These are phyloP conservation scores for Dryadomyces sulphureus DNA, from an alignment of 2,329 filamentous ascomycete species.

Conservation along the genomic window DNA sequence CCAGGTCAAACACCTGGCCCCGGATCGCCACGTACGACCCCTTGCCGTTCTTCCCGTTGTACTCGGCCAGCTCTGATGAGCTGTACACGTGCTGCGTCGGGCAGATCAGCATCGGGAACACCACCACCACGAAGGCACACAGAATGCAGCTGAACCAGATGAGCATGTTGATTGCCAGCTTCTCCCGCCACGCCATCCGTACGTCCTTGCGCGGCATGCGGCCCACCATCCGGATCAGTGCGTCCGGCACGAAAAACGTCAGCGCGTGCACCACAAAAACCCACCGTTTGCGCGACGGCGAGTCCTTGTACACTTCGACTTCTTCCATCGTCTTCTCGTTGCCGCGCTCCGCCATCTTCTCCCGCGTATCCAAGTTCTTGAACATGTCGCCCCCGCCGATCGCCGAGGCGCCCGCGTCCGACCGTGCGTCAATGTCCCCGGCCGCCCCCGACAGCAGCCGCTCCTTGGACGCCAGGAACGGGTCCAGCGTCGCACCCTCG, in stretches of 20 bases:
- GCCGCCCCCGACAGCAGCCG: slow-evolving; percentile 39
- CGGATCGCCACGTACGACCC: slow-evolving; percentile 67
- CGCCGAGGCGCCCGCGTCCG: slow-evolving; percentile 83
- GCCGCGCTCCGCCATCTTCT: slow-evolving; percentile 89
- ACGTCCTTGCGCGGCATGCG: slow-evolving; percentile 88
- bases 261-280: slow-evolving; percentile 67
- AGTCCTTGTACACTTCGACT: slow-evolving; percentile 71
- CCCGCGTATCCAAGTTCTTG: slow-evolving; percentile 83
- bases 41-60: slow-evolving; percentile 55
- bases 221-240: slow-evolving; percentile 60
- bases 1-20: slow-evolving; percentile 77
- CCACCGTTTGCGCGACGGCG: slow-evolving; percentile 78
- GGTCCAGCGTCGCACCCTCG: slow-evolving; percentile 44
- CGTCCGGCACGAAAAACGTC: slow-evolving; percentile 80
- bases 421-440: slow-evolving; percentile 55
- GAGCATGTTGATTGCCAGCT: slow-evolving; percentile 92
- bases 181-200: slow-evolving; percentile 87
- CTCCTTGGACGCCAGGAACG: slow-evolving; percentile 49
- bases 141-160: slow-evolving; percentile 79
- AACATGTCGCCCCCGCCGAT: slow-evolving; percentile 95
- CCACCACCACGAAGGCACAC: slow-evolving; percentile 77
- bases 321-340: slow-evolving; percentile 84
- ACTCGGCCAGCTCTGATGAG: slow-evolving; percentile 54
- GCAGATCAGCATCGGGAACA: slow-evolving; percentile 78
- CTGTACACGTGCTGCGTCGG: slow-evolving; percentile 84